Conservation (phyloP, 805 yeast species). For the Lipomyces kockii region DNA sequence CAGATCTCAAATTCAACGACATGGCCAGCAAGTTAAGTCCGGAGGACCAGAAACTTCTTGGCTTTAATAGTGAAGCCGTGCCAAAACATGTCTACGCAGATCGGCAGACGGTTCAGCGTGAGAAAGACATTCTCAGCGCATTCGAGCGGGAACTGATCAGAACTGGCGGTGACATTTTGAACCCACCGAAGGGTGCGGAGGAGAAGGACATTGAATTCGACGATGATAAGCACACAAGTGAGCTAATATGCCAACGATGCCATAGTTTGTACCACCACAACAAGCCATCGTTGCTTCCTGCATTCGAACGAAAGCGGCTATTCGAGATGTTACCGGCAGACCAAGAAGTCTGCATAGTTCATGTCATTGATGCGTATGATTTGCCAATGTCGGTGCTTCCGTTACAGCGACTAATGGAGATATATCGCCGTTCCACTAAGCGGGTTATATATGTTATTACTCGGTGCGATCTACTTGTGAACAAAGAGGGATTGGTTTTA, state of each 20-base stretch:
- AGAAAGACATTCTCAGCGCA: background rate
- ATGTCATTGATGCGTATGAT: slow-evolving; percentile 69
- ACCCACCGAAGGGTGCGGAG: background rate
- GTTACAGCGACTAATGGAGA: slow-evolving; percentile 8
- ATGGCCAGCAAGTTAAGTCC: background rate
- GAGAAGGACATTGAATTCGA: background rate
- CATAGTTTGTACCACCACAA: slow-evolving; percentile 18
- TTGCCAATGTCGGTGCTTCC: slow-evolving; percentile 62
- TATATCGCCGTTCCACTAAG: background rate
- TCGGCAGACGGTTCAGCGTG: background rate
- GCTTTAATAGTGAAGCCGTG: background rate
- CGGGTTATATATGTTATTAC: slow-evolving; percentile 14
- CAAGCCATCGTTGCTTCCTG: slow-evolving; percentile 5
- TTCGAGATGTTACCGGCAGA: slow-evolving; percentile 18
- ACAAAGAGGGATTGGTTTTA: background rate
- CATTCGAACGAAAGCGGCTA: slow-evolving; percentile 5
- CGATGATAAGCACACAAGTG: background rate
- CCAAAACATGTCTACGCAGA: background rate
- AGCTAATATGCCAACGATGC: slow-evolving; percentile 21
- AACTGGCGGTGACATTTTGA: background rate
- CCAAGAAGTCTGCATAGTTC: slow-evolving; percentile 53
- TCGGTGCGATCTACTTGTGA: slow-evolving; percentile 25
- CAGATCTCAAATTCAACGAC: background rate
- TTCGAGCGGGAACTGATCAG: background rate
- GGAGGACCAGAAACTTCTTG: background rate